Evolutionary conservation across 2,329 filamentous ascomycete species (phyloP), one percentile per base, ranked within the genome.

Genomic region (Colletotrichum sansevieriae): DNA sequence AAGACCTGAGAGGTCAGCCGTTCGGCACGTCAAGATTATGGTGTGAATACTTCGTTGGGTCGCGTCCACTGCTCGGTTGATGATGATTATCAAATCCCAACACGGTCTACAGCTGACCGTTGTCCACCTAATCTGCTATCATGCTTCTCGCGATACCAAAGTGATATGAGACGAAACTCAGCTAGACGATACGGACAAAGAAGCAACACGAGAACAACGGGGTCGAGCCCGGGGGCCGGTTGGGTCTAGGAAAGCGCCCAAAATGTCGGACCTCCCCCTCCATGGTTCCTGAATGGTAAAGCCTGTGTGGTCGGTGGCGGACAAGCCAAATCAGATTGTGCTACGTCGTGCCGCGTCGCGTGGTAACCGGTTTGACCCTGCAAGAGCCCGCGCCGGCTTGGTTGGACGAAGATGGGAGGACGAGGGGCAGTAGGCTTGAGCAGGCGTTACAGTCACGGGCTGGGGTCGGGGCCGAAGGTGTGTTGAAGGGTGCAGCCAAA

Each of bases 251-350:
- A 15, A 43, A 37, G 25, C 25, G 59, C 35, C 51, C 44, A 29
- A 35, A 22, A 2, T 37, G 13, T 44, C 41, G 8, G 41, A 44
- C 18, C 13, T 29, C 22, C 22, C n/a, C 15, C 18, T 39, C 8
- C 18, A 18, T 39, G 15, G 12, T 46, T n/a, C 29, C 12, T 12
- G 20, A 12, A 18, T 39, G 29, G 29, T 29, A n/a, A 33, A 39
- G 35, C 37, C 9, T 12, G 22, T n/a, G 20, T n/a, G 52, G 33
- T 25, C 37, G 65, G 64, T 35, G 52, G 37, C 46, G 52, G 43
- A 15, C 29, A 29, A 68, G 60, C 51, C 58, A 63, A 43, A 49
- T 11, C 12, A 35, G 22, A 20, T 56, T n/a, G 64, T 56, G 33
- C 54, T 18, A 56, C 43, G 33, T 49, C 13, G 43, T 43, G 54